Evolutionary conservation across 768 basidiomycete species (phyloP), one percentile per base, ranked within the genome.

Genomic region (Tricholoma terreum): DNA sequence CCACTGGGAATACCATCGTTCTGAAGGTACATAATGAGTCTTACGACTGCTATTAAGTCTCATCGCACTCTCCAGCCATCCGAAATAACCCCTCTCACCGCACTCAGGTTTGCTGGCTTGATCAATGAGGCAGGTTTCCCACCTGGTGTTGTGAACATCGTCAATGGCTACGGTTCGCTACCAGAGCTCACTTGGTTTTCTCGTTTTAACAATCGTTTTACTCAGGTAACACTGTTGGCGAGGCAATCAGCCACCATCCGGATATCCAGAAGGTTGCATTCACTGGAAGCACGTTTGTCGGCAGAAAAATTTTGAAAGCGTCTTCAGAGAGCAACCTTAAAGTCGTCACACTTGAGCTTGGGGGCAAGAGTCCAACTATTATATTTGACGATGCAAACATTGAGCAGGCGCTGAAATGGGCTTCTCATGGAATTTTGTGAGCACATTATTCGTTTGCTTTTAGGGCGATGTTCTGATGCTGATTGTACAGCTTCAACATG

Each of bases 251-350:
- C 5, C 70, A 76, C 30, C 86, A 89, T 71, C 75, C 76, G 61
- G 70, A 58, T 2, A 68, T 89, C 62, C 78, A 83, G 58, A 89
- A 87, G 74, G 77, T 93, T 22, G 86, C 91, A 0, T 94, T 95
- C 76, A 95, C 93, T 1, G 92, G 92, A 1, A 88, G 86, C 56
- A 90, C 89, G 0, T 71, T 85, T 30, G 83, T 86, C 24, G 94
- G 94, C 6, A 81, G 90, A 11, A 84, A 83, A 62, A 80, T 95
- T 68, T 77, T 92, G 80, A 83, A 90, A 61, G 86, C 89, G 4
- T 80, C 92, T 2, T 83, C 90, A 1, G 83, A 84, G 68, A 84
- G 82, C 36, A 96, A 96, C 67, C 69, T 96, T 63, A 96, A 96
- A 75, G 82, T 81, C 57, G 85, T 91, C 48, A 88, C 89, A 1